These are phyloP conservation scores for Wickerhamiella alocasiicola DNA, from an alignment of 805 yeast genomes.

Conservation along the genomic window DNA sequence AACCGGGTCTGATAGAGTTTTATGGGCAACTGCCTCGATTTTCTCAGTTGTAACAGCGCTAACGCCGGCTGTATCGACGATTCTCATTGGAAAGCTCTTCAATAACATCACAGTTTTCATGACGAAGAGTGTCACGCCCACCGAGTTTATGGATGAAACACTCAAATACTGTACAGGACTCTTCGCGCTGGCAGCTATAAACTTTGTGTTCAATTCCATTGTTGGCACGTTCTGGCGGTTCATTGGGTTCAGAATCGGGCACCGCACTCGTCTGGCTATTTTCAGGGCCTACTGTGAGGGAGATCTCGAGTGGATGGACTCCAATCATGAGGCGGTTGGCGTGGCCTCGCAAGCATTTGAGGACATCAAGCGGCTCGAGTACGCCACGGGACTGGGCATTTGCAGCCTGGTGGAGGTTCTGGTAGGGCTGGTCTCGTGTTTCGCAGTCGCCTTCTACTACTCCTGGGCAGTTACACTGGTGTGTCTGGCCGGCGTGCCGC, in stretches of 20 bases:
- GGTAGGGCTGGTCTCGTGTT: slow-evolving; percentile 43
- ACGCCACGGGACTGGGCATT: slow-evolving; percentile 35
- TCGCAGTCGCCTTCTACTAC: slow-evolving; percentile 46
- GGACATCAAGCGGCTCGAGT: slow-evolving; percentile 21
- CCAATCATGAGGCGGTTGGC: slow-evolving; percentile 44
- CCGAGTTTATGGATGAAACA: slow-evolving; percentile 30
- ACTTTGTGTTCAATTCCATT: slow-evolving; percentile 37
- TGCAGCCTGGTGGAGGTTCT: slow-evolving; percentile 69
- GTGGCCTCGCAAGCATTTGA: slow-evolving; percentile 46
- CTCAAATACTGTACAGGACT: slow-evolving; percentile 29
- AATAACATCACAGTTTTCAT: slow-evolving; percentile 30
- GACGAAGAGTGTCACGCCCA: slow-evolving; percentile 24
- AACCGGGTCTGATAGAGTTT: not conserved
- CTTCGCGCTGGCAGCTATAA: slow-evolving; percentile 37
- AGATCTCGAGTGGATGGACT: slow-evolving; percentile 53
- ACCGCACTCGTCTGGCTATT: slow-evolving; percentile 39
- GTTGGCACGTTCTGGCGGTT: slow-evolving; percentile 51
- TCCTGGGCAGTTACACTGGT: slow-evolving; percentile 82
- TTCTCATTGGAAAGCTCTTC: slow-evolving; percentile 57
- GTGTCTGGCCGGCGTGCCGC: slow-evolving; percentile 63
- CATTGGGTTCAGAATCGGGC: slow-evolving; percentile 60
- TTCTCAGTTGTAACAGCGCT: slow-evolving; percentile 5
- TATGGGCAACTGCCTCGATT: not conserved
- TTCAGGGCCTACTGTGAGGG: slow-evolving; percentile 35
- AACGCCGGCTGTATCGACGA: slow-evolving; percentile 28